A percentile compares a stretch with the other conserved stretches of the same genome.
phyloP scores from a whole-genome alignment of 2,329 filamentous ascomycete genomes.

The Orbilia ellipsospora region DNA sequence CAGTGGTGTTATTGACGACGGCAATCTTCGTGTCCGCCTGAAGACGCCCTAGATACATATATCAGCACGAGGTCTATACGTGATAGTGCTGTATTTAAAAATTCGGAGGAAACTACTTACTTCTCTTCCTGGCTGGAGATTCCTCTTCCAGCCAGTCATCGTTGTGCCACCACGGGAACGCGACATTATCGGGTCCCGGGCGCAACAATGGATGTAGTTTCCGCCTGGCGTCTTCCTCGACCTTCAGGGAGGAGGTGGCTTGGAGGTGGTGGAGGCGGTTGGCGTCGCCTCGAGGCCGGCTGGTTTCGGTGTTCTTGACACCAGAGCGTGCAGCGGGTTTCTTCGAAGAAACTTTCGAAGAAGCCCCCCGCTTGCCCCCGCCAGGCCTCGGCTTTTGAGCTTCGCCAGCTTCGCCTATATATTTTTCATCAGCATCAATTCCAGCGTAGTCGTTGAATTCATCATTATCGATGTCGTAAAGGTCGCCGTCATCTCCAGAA shows the following conservation, averaged over 20 bases:
- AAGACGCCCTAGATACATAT: constrained; percentile 8
- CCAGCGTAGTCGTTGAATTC: constrained; percentile 6
- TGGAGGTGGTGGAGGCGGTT: not conserved
- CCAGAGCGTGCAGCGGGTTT: constrained; percentile 17
- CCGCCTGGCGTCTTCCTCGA: constrained; percentile 10
- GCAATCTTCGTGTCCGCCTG: constrained; percentile 14
- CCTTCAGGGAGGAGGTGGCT: not conserved
- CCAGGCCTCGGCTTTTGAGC: not conserved
- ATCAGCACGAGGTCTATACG: not conserved
- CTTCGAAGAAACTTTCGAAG: too few relatives aligned
- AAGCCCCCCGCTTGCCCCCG: constrained; percentile 20
- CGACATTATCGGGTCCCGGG: constrained; percentile 48
- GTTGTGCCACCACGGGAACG: constrained; percentile 51
- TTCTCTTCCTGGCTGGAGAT: not conserved
- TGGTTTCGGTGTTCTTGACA: constrained; percentile 9
- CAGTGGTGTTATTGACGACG: constrained; percentile 14
- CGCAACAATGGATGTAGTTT: constrained; percentile 35
- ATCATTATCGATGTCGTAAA: not conserved
- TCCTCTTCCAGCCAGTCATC: constrained; percentile 29
- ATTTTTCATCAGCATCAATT: constrained; percentile 1
- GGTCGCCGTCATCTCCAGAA: constrained; percentile 11
- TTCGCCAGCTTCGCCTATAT: not conserved
- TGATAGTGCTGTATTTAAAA: not conserved
- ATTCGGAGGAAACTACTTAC: constrained; percentile 11
- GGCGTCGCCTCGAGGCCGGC: not conserved